Evolutionary conservation across 2,329 filamentous ascomycete species (phyloP), one percentile per base, ranked within the genome.

Genomic region (Talaromyces amestolkiae): DNA sequence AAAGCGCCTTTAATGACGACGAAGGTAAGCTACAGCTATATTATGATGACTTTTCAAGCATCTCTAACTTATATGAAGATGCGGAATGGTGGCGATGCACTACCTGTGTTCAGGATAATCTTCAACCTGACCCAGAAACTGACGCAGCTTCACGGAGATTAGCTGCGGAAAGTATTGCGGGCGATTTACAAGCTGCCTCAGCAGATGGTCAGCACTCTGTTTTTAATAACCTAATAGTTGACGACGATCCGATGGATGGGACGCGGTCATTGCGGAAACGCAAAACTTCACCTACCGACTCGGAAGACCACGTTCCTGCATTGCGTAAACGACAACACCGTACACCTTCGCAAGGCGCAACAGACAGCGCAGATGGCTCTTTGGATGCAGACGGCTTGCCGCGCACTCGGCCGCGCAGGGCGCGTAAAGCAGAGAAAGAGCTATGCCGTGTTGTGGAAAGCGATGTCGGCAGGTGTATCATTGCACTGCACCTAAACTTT

Each of bases 201-300:
- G 84, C 87, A 65, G 89, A 89, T 47, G 79, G 84, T 8, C 82
- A 86, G 67, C 90, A 92, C 76, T 93, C 91, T 0, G 87, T 92
- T 33, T 93, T 93, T 76, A 90, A 90, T 69, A 88, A 88, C 64
- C 80, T 91, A 11, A 88, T 91, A 43, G 82, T 91, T 63, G 86
- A 90, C 62, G 89, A 90, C 68, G 90, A 92, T 72, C 84, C 89
- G 8, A 83, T 90, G 80, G 90, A 94, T 76, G 91, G 89, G 54
- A 89, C 91, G 9, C 89, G 92, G 62, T 86, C 91, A 37, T 80
- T 96, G 66, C 86, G 93, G 67, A 96, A 96, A 79, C 87, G 93
- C 63, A 96, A 94, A 77, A 89, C 91, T 19, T 92, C 91, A 1
- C 90, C 91, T 3, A 82, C 85, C 13, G 85, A 87, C 65, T 82